A percentile compares a stretch with the other conserved stretches of the same genome.
These are phyloP conservation scores for Darksidea phi DNA, from an alignment of 495 filamentous ascomycete species.

Conservation along the genomic window DNA sequence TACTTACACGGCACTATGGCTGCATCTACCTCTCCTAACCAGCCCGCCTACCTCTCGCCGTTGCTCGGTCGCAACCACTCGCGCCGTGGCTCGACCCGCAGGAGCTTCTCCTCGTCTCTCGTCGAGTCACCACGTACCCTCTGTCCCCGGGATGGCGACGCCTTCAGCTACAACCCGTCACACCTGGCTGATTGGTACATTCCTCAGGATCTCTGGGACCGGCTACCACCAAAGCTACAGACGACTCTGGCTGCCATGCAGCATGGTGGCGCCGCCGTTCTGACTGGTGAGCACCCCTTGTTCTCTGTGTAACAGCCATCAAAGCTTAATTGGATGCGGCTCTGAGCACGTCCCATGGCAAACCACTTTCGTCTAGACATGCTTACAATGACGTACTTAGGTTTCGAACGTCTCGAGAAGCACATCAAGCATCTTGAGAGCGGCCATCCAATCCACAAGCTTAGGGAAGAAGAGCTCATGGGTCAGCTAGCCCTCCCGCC, in stretches of 20 bases:
- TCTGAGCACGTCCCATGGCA: not conserved
- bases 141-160: slow-evolving; percentile 34
- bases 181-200: slow-evolving; percentile 37
- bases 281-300: slow-evolving; percentile 20
- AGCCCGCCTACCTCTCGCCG: slow-evolving; percentile 7
- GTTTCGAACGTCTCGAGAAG: slow-evolving; percentile 32
- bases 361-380: not conserved
- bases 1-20: slow-evolving; percentile 11
- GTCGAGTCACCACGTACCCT: slow-evolving; percentile 29
- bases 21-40: not conserved
- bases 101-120: slow-evolving; percentile 2
- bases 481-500: slow-evolving; percentile 8
- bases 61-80: not conserved
- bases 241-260: slow-evolving; percentile 26
- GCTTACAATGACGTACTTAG: not conserved
- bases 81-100: slow-evolving; percentile 8
- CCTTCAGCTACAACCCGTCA: slow-evolving; percentile 39
- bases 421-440: slow-evolving; percentile 5
- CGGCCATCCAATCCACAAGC: not conserved
- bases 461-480: slow-evolving; percentile 6
- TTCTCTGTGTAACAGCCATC: not conserved
- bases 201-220: slow-evolving; percentile 28
- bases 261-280: slow-evolving; percentile 39
- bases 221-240: slow-evolving; percentile 28
- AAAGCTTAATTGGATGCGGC: too few relatives aligned